Evolutionary conservation across 345 rosid genomes (phyloP), one percentile per base, ranked within the genome.

Genomic region (Lepidium aucheri): DNA sequence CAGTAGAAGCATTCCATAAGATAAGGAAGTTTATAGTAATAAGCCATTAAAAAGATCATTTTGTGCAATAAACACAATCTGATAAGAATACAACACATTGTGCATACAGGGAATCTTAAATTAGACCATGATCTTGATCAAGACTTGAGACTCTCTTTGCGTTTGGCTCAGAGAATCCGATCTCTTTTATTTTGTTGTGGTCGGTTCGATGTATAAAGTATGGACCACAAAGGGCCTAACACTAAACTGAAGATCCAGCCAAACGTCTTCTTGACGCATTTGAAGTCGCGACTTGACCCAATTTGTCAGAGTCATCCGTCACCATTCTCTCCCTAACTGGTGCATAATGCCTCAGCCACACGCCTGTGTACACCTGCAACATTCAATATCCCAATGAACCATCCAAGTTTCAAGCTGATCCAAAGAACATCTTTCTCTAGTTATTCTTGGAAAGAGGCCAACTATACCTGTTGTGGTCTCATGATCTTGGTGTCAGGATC

Each of bases 401-500:
- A 36, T 45, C 20, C 41, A 53, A 67, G 65, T 24, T 16, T 17
- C 9, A 20, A 9, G 24, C 4, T 14, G 16, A 20, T 52, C 33
- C 46, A 18, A 76, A 20, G n/a, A 41, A 39, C 39, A 49, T 24
- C 9, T 16, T 10, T 43, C 54, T 54, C 5, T 17, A 0, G 42
- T 4, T 9, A 18, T 53, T 20, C 11, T 55, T 42, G 38, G 36
- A 38, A 46, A 49, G 67, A 32, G 45, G 14, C 12, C 7, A 79
- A 62, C 51, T 60, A 35, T 70, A 85, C 99, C 95, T 94, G 92
- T 57, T 94, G 99, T 26, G 97, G 99, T 76, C 97, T 86, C 97
- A 94, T 90, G 74, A 94, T 85, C 86, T 94, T 94, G 28, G 99
- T 88, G 69, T 94, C 97, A 16, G 93, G 96, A 81, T 90, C 97